Evolutionary conservation across 129 eudicot genomes (phyloP), one percentile per base, ranked within the genome.

Genomic region (Flaveria sonorensis): DNA sequence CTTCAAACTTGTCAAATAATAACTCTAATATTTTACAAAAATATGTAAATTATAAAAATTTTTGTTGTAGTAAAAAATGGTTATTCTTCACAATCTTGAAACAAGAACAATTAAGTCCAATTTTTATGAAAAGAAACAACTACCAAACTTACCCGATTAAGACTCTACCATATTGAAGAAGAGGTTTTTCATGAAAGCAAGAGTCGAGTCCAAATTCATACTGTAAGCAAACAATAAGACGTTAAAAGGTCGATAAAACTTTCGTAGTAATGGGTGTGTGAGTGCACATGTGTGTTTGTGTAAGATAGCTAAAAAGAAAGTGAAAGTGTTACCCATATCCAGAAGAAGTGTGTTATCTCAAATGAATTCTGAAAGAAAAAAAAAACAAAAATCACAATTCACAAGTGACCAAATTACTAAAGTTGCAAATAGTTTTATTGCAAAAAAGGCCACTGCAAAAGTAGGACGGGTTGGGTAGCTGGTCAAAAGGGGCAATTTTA

Each of bases 271-370:
- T 11, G 16, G 15, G 21, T 24, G 21, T 28, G 48, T 30, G 16
- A 3, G 39, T 40, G 18, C 23, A 6, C 11, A 21, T 50, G 45
- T 13, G 68, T 24, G 61, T 55, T 18, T 19, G 6, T 19, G 26
- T 55, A 56, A 79, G 1, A 71, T 30, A 79, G 36, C 28, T 2
- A 18, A 8, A 8, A 73, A 14, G 50, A 53, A 39, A n/a, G 12
- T 19, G 14, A 80, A 73, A 1, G 3, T 8, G 16, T 82, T 93
- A 94, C 98, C 96, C 87, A 77, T 78, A 86, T 94, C 97, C 98
- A 94, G 15, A 94, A 79, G 83, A 94, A 94, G 72, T 89, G 88
- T 20, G 98, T 94, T 78, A 94, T 84, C 88, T 94, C 98, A 73
- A 94, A 94, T n/a, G 98, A 89, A 73, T 94, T 94, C 98, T 94